Base-by-base conservation (phyloP, 1,139 yeast species). In the Debaryomyces nepalensis region DNA sequence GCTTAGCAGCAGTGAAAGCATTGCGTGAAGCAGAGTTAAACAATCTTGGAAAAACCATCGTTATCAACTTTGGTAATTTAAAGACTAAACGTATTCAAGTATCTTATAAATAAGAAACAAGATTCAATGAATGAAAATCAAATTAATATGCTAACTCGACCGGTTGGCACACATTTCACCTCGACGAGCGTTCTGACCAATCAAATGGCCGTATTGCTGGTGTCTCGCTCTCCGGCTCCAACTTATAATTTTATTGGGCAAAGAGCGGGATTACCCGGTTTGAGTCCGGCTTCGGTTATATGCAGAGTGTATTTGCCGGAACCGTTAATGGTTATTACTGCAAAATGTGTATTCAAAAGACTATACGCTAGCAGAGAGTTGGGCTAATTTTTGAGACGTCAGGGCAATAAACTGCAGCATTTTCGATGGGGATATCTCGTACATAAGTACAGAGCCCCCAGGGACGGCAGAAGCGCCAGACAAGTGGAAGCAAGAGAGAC, bases 1-100 rank as follows among this genome's bases (percentile, higher is more conserved):
- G 88, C 81, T 83, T 86, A 64, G 93, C 95, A 64, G 93, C 93
- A 73, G 83, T 82, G 75, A 85, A 81, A 66, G 96, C 96, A 71
- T 87, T 80, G 78, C 91, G 90, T 64, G 96, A 82, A 65, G 89
- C 76, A 71, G 89, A 79, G 79, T 90, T 86, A 76, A 87, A 84
- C 76, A 89, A 84, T 84, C 96, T 89, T 74, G 96, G 93, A 73
- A 84, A 77, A 75, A 81, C 87, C 87, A 82, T 82, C 61, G 63
- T 57, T 54, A 54, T 48, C 48, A 52, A 57, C 59, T 57, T 52
- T 57, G 59, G 61, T 49, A 58, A 53, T 45, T 43, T 44, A 45
- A 42, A 50, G 49, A 47, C 51, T 49, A 44, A 47, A 43, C 37
- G 23, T 27, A 37, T 23, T 29, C 40, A 31, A 37, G 30, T 24